Percentiles rank a stretch among this genome's conserved stretches.
phyloP scores from a whole-genome alignment of 164 flowering plant genomes.

The Hamamelis virginiana region DNA sequence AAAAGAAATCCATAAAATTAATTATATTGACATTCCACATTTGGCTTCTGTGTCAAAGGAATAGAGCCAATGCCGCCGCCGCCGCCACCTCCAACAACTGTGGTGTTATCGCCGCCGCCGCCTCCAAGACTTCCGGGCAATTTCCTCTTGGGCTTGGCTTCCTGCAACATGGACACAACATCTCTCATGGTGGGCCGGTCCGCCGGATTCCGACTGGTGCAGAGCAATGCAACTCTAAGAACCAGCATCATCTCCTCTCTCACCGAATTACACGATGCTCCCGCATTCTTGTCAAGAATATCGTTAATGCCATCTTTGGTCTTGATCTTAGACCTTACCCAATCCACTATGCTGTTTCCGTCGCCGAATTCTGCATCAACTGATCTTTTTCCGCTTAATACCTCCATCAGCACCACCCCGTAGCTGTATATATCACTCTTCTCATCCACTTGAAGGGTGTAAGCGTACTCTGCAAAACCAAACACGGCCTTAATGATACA shows the following conservation, averaged over 20 bases:
- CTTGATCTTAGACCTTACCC: conserved; percentile 78
- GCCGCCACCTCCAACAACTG: conserved; percentile 14
- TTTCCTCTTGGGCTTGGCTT: conserved; percentile 90
- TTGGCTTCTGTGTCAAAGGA: conserved; percentile 29
- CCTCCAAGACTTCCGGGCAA: conserved; percentile 24
- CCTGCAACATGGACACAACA: conserved; percentile 87
- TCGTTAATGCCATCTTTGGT: conserved; percentile 58
- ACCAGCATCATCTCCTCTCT: conserved; percentile 90
- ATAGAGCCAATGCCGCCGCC: too few species aligned
- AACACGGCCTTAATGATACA: background rate
- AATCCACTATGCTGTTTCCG: conserved; percentile 93
- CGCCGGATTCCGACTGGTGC: conserved; percentile 83
- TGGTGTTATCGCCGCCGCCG: conserved; percentile 17
- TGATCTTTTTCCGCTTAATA: conserved; percentile 75
- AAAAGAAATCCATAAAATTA: conserved; percentile 7
- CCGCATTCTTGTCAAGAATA: conserved; percentile 77
- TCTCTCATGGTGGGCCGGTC: conserved; percentile 97
- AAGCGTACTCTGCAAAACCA: conserved; percentile 75
- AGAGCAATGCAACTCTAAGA: conserved; percentile 79
- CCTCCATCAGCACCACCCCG: conserved; percentile 91
- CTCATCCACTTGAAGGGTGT: conserved; percentile 93
- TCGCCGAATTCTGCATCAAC: conserved; percentile 88
- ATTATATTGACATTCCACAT: conserved; percentile 36
- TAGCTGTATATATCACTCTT: conserved; percentile 97
- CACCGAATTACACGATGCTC: conserved; percentile 62